phyloP scores from a whole-genome alignment of 73 alveolate species.

The Paramecium bursaria region DNA sequence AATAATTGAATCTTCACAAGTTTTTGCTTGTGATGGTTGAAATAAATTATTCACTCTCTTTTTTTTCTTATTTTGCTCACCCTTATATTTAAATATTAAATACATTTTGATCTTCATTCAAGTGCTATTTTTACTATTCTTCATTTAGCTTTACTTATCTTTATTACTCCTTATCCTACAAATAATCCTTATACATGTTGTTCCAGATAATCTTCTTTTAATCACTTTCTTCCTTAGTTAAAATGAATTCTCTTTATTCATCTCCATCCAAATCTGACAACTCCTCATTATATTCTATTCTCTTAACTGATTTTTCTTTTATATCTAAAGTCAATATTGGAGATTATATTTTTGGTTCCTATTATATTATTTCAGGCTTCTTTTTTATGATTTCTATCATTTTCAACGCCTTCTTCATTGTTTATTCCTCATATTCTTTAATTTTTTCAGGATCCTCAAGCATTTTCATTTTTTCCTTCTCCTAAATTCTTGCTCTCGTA shows the following conservation, averaged over 20 bases:
- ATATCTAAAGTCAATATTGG: background rate
- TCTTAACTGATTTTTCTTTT: slow-evolving; percentile 40
- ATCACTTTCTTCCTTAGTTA: slow-evolving; percentile 86
- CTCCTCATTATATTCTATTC: slow-evolving; percentile 71
- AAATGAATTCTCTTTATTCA: slow-evolving; percentile 86
- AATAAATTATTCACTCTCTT: slow-evolving; percentile 62
- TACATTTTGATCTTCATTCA: slow-evolving; percentile 62
- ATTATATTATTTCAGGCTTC: background rate
- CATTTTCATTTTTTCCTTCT: slow-evolving; percentile 60
- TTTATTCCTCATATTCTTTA: slow-evolving; percentile 38
- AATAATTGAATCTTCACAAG: slow-evolving; percentile 6
- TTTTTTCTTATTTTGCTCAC: slow-evolving; percentile 19
- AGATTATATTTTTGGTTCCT: slow-evolving; percentile 48
- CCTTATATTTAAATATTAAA: slow-evolving; percentile 43
- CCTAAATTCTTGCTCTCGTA: slow-evolving; percentile 72
- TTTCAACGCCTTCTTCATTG: slow-evolving; percentile 58
- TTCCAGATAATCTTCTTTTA: slow-evolving; percentile 92
- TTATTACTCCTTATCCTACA: slow-evolving; percentile 83
- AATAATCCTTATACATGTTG: slow-evolving; percentile 92
- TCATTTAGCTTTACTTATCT: no score
- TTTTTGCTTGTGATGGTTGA: slow-evolving; percentile 56
- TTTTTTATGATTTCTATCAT: slow-evolving; percentile 45
- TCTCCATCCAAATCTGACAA: slow-evolving; percentile 87
- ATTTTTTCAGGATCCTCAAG: slow-evolving; percentile 64
- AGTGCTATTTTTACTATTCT: no score